Conservation (phyloP, 2,329 filamentous ascomycete genomes). For the Hortaea sp. region DNA sequence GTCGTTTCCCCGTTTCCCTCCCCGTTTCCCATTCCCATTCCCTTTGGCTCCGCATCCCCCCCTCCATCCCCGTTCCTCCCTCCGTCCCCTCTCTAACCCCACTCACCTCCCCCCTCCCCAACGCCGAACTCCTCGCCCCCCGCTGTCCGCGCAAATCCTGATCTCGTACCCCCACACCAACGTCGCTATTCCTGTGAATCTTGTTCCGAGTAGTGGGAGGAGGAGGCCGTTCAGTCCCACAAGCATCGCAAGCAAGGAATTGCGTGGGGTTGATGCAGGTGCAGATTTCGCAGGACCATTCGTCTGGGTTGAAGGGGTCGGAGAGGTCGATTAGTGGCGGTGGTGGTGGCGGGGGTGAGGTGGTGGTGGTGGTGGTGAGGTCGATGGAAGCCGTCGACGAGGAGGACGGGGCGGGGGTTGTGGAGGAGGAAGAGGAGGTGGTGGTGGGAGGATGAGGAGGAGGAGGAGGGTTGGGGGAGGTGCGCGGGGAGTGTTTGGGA, state of each 20-base stretch:
- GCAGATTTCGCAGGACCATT: conserved; percentile 52
- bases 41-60: too few species aligned
- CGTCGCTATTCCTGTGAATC: too few species aligned
- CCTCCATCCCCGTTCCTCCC: too few species aligned
- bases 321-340: conserved; percentile 19
- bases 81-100: too few species aligned
- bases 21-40: too few species aligned
- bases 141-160: too few species aligned
- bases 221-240: conserved; percentile 48
- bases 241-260: conserved; percentile 52
- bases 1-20: too few species aligned
- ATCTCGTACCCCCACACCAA: too few species aligned
- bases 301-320: conserved; percentile 25
- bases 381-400: neutral
- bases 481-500: too few species aligned
- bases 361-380: neutral
- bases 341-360: neutral
- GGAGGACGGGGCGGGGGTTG: neutral
- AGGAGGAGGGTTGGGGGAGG: neutral
- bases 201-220: too few species aligned
- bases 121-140: too few species aligned
- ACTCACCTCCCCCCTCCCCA: too few species aligned
- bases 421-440: neutral
- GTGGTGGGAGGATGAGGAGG: neutral
- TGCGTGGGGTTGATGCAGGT: conserved; percentile 52